Percentiles rank a stretch among this genome's conserved stretches.
Evolutionary conservation across 1,284 basidiomycete genomes (phyloP).

Genomic region (Moesziomyces parantarcticus): DNA sequence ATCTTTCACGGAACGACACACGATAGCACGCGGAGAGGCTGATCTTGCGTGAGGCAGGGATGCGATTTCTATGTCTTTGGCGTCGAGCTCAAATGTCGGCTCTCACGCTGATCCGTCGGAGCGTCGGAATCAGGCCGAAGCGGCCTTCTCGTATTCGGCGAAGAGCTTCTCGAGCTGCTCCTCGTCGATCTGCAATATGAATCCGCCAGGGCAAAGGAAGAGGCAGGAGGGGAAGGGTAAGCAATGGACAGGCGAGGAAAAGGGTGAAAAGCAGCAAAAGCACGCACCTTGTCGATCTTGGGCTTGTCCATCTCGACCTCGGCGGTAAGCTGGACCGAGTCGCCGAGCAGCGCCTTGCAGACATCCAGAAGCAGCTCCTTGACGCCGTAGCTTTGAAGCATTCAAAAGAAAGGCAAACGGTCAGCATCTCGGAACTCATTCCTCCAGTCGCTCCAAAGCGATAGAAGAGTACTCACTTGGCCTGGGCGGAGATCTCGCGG

Average conservation of each 20-base stretch:
- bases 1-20: neutral
- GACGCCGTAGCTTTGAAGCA: constrained; percentile 40
- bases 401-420: neutral
- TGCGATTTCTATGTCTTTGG: neutral
- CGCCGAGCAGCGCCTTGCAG: constrained; percentile 46
- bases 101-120: neutral
- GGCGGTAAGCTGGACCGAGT: constrained; percentile 43
- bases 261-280: neutral
- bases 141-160: constrained; percentile 42
- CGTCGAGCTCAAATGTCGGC: neutral
- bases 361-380: constrained; percentile 48
- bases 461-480: constrained; percentile 39
- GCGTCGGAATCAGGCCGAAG: constrained; percentile 6
- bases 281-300: constrained; percentile 34
- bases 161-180: constrained; percentile 49
- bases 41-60: neutral
- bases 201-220: neutral
- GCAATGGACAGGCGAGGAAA: neutral
- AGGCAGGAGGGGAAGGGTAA: too few species aligned
- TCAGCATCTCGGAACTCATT: neutral
- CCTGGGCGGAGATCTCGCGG: constrained; percentile 45
- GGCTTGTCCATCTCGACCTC: constrained; percentile 38
- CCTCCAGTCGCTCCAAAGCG: too few species aligned
- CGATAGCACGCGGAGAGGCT: neutral
- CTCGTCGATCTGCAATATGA: constrained; percentile 33